Base-by-base conservation (phyloP, 1,284 basidiomycete genomes). In the Irpex sp. region DNA sequence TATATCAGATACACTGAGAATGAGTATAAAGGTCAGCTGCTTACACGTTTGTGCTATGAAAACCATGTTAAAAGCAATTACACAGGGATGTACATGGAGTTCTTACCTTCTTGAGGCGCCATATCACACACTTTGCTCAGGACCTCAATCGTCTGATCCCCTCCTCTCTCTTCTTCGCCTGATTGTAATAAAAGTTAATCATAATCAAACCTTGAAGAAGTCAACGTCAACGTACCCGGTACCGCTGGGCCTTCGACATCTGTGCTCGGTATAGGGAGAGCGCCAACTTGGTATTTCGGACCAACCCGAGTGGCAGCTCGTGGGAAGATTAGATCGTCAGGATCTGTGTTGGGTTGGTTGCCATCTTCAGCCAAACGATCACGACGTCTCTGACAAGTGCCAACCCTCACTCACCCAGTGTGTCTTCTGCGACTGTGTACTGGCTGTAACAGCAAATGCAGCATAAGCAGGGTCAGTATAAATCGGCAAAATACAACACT, bases 321-420 rank as follows among this genome's bases (percentile, higher is more conserved):
- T 62, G 96, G 95, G 76, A 96, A 98, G 74, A 97, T 97, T 62
- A 94, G 86, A 79, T 98, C 96, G 75, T 98, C 93, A 44, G 93
- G 87, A 81, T 97, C 95, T 91, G 63, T 44, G 5, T 44, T 44
- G 8, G 40, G 56, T 59, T 19, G 63, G 47, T 58, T 37, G 40
- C 65, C 71, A 65, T 62, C 62, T 65, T 73, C 63, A 73, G 73
- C 67, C 65, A 37, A 44, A 38, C 44, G 19, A 60, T 59, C 54
- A 63, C 34, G 31, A 17, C 57, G 61, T 49, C 62, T 40, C 26
- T 26, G 26, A 60, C 57, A 21, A 62, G 52, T 26, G 26, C 59
- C 34, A 26, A n/a, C 17, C 57, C 15, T 48, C 60, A 73, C 82
- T 68, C 70, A 92, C 92, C 92, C 60, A 96, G 81, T n/a, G 93